Evolutionary conservation across 73 alveolate genomes (phyloP).

Genomic region (Strombidium stylifer): DNA sequence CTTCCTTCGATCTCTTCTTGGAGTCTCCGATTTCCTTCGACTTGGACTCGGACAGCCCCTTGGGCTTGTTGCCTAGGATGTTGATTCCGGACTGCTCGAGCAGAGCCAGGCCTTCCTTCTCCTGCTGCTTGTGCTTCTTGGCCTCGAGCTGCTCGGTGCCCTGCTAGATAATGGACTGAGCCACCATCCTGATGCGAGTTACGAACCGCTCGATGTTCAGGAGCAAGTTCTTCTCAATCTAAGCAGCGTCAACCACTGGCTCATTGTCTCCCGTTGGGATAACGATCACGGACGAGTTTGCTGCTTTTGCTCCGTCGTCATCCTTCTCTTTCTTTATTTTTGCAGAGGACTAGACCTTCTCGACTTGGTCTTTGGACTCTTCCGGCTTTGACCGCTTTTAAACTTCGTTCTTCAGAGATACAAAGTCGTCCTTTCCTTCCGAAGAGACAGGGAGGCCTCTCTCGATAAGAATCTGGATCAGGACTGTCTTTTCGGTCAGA

Average conservation of each 20-base stretch:
- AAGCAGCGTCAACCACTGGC: not conserved
- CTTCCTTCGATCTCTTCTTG: not conserved
- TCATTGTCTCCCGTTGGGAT: not conserved
- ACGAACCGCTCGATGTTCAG: slow-evolving; percentile 73
- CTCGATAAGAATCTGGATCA: slow-evolving; percentile 75
- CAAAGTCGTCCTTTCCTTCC: slow-evolving; percentile 94
- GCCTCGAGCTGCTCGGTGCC: slow-evolving; percentile 32
- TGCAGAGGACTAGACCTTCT: too few species aligned
- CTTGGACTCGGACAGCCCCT: not conserved
- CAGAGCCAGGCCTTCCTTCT: too few species aligned
- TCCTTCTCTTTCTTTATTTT: not conserved
- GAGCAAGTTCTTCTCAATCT: slow-evolving; percentile 30
- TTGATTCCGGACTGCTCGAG: too few species aligned
- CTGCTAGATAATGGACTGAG: slow-evolving; percentile 38
- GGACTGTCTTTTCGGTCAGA: slow-evolving; percentile 75
- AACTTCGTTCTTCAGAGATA: slow-evolving; percentile 31
- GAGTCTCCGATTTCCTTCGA: not conserved
- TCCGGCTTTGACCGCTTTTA: not conserved
- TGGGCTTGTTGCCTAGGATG: too few species aligned
- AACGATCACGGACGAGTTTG: not conserved
- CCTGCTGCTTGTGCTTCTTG: not conserved
- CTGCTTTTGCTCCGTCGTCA: not conserved
- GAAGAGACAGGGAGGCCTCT: slow-evolving; percentile 90
- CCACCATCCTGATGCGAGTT: slow-evolving; percentile 65
- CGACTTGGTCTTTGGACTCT: not conserved